phyloP scores from a whole-genome alignment of 2,329 filamentous ascomycete genomes.

The Didymella pomorum region DNA sequence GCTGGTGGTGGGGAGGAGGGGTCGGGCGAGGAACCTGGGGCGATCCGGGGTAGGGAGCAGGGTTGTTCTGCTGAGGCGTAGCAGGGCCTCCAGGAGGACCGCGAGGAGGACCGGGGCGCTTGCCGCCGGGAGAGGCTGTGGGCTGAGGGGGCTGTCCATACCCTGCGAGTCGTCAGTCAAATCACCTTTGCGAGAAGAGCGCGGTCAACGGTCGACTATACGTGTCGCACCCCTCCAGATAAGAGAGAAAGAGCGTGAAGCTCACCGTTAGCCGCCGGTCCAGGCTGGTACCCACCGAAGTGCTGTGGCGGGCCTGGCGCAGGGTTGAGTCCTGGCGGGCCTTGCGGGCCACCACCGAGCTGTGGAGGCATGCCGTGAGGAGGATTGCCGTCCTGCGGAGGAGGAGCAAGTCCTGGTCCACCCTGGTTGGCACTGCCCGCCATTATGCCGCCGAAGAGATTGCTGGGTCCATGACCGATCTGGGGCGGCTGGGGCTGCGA shows the following conservation, averaged over 20 bases:
- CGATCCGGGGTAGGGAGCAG: conserved; percentile 86
- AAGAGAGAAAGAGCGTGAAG: conserved; percentile 25
- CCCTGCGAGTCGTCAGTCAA: conserved; percentile 55
- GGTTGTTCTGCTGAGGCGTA: conserved; percentile 90
- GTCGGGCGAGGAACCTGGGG: conserved; percentile 84
- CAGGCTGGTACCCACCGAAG: conserved; percentile 74
- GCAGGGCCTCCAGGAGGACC: conserved; percentile 71
- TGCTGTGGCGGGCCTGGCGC: conserved; percentile 69
- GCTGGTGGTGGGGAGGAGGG: conserved; percentile 60
- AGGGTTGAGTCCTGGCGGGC: conserved; percentile 70
- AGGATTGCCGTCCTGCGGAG: conserved; percentile 68
- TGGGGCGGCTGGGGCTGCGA: conserved; percentile 78
- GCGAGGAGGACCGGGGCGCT: conserved; percentile 71
- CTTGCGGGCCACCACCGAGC: conserved; percentile 72
- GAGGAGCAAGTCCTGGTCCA: conserved; percentile 80
- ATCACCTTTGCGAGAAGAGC: neutral
- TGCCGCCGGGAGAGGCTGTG: conserved; percentile 85
- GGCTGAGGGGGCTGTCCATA: conserved; percentile 86
- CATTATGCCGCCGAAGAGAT: conserved; percentile 96
- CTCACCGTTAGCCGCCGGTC: conserved; percentile 68
- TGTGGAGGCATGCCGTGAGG: conserved; percentile 66
- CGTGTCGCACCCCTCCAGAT: neutral
- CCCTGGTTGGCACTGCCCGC: conserved; percentile 83
- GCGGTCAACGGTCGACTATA: neutral
- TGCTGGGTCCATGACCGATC: conserved; percentile 86